A percentile compares a stretch with the other conserved stretches of the same genome.
Conservation (phyloP, 2,329 filamentous ascomycete species). For the Trichoderma polysporum region DNA sequence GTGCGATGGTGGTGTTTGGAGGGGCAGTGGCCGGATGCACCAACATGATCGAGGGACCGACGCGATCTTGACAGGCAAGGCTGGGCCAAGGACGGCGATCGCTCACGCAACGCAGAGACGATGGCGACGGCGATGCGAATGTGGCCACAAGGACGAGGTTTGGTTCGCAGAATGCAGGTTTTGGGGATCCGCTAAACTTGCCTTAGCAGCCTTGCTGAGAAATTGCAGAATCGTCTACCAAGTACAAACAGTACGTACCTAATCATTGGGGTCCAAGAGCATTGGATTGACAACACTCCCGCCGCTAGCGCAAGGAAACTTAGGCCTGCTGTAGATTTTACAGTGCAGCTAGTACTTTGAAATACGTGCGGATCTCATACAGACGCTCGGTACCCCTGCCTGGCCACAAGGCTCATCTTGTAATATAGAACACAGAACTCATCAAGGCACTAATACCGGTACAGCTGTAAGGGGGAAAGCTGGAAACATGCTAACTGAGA, state of each 20-base stretch:
- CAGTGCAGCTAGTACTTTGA: not conserved
- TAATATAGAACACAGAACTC: too few relatives aligned
- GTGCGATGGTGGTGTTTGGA: conserved; percentile 38
- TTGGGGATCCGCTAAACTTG: not conserved
- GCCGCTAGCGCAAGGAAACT: not conserved
- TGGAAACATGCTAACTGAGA: not conserved
- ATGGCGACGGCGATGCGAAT: conserved; percentile 24
- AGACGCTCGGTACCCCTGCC: not conserved
- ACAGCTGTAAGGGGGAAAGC: not conserved
- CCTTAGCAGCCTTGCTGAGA: conserved; percentile 4
- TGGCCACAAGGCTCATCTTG: not conserved
- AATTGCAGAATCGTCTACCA: too few relatives aligned
- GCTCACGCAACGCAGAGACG: not conserved
- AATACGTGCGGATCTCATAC: not conserved
- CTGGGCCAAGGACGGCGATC: conserved; percentile 23
- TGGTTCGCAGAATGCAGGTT: conserved; percentile 5
- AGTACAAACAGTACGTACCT: too few relatives aligned
- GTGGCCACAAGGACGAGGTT: conserved; percentile 2
- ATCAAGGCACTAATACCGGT: too few relatives aligned
- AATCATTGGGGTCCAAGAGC: not conserved
- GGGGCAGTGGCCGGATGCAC: conserved; percentile 36
- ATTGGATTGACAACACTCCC: not conserved
- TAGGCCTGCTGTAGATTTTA: not conserved
- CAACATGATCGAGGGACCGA: conserved; percentile 42
- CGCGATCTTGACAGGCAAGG: conserved; percentile 33